Evolutionary conservation across 208 protist species (phyloP), one percentile per base, ranked within the genome.

Genomic region (Trypanosoma theileri): DNA sequence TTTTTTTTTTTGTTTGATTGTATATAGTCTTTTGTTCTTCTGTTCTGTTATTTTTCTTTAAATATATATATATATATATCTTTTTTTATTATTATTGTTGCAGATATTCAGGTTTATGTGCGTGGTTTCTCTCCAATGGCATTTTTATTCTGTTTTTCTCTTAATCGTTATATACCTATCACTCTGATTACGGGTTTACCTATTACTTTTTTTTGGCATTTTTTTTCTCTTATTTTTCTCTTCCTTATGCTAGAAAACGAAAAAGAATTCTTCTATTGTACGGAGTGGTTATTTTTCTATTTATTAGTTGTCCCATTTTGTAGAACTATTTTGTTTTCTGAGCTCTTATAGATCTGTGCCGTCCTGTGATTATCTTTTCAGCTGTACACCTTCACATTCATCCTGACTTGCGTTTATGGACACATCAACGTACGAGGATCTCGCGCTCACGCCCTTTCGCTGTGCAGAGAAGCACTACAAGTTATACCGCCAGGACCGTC

Each of bases 401-500:
- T 35, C 28, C 6, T 35, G 28, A 6, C 28, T 35, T 35, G 28
- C 6, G 28, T 35, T 1, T 35, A 35, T 35, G 28, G 28, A 35
- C 6, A 35, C 28, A 6, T 35, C 28, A 35, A 8, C 28, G 28
- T 50, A 53, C 28, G 60, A 44, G 13, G 22, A 51, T 11, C 48
- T 65, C 9, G 40, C 59, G 19, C 10, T 56, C 35, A 69, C 69
- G 12, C 41, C 69, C 3, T 79, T 79, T 63, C 44, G 75, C n/a
- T 59, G 26, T 35, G 69, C 66, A 14, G 76, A 83, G 44, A 84
- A 70, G 10, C 72, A 81, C 53, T 74, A 89, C 63, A 85, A 95
- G 59, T 69, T 95, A 4, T 89, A 85, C 59, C 78, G 86, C 55
- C 59, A 82, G 26, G 71, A 81, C 14, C 79, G 79, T 26, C 80